Conservation (phyloP, 2,329 filamentous ascomycete species). For the Ploettnerulaceae sp. region DNA sequence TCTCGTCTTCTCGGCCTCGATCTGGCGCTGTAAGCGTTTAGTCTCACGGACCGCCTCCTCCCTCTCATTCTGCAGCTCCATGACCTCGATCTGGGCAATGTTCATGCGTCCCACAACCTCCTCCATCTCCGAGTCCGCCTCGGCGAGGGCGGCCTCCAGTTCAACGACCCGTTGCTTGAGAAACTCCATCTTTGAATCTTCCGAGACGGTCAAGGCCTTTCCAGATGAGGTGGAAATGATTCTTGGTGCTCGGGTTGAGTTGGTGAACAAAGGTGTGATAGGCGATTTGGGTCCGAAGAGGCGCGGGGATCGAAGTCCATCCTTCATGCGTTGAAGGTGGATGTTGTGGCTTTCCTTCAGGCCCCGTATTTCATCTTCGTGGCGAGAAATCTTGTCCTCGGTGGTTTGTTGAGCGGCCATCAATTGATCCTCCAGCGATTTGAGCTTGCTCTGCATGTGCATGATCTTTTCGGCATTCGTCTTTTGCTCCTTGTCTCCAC, state of each 20-base stretch:
- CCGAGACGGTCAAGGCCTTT: constrained; percentile 58
- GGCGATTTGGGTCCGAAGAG: constrained; percentile 55
- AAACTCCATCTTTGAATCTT: constrained; percentile 67
- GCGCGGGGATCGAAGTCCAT: constrained; percentile 44
- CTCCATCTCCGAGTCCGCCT: constrained; percentile 78
- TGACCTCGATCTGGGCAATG: constrained; percentile 75
- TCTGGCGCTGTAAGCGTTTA: constrained; percentile 60
- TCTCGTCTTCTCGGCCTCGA: constrained; percentile 43
- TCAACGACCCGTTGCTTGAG: constrained; percentile 77
- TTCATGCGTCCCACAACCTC: constrained; percentile 81
- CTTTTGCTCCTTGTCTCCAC: constrained; percentile 79
- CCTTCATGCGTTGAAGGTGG: constrained; percentile 71
- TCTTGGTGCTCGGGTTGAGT: constrained; percentile 48
- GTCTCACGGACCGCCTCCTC: constrained; percentile 72
- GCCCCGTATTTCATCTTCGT: constrained; percentile 77
- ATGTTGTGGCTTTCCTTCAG: constrained; percentile 72
- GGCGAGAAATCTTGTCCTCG: constrained; percentile 74
- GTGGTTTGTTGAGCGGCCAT: constrained; percentile 78
- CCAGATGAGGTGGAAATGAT: constrained; percentile 45
- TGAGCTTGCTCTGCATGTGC: constrained; percentile 74
- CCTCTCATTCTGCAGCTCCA: constrained; percentile 68
- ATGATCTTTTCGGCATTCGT: constrained; percentile 78
- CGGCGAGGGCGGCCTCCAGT: constrained; percentile 73
- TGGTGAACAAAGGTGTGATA: constrained; percentile 56
- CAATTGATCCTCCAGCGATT: constrained; percentile 77